Conservation (phyloP, 2,329 filamentous ascomycete species). For the Claviceps sorghi region DNA sequence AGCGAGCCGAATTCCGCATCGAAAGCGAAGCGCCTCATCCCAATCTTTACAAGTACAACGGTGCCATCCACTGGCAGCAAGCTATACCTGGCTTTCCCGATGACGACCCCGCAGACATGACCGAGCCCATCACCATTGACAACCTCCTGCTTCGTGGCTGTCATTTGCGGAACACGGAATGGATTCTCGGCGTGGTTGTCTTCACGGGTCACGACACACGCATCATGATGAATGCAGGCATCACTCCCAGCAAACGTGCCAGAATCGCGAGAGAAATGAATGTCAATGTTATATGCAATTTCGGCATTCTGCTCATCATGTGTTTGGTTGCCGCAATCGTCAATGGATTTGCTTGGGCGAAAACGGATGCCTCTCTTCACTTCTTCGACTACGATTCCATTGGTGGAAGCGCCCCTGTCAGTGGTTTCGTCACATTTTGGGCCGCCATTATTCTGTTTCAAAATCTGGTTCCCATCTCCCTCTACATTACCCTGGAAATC, state of each 20-base stretch:
- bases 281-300: constrained; percentile 96
- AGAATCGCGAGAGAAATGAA: constrained; percentile 88
- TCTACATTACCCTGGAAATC: constrained; percentile 95
- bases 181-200: constrained; percentile 80
- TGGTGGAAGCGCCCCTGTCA: constrained; percentile 57
- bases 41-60: constrained; percentile 92
- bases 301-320: constrained; percentile 76
- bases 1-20: constrained; percentile 71
- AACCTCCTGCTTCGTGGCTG: constrained; percentile 88
- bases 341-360: constrained; percentile 69
- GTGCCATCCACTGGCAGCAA: constrained; percentile 77
- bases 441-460: constrained; percentile 89
- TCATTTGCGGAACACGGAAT: constrained; percentile 89
- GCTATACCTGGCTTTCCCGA: constrained; percentile 47
- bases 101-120: constrained; percentile 58
- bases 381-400: constrained; percentile 81
- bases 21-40: constrained; percentile 86
- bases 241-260: constrained; percentile 86
- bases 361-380: constrained; percentile 56
- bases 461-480: constrained; percentile 94
- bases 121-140: constrained; percentile 86
- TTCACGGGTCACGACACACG: constrained; percentile 96
- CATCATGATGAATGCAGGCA: constrained; percentile 97
- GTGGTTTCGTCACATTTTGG: constrained; percentile 95
- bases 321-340: constrained; percentile 75